These are phyloP conservation scores for Wickerhamiella azyma DNA, from an alignment of 805 yeast genomes.

Conservation along the genomic window DNA sequence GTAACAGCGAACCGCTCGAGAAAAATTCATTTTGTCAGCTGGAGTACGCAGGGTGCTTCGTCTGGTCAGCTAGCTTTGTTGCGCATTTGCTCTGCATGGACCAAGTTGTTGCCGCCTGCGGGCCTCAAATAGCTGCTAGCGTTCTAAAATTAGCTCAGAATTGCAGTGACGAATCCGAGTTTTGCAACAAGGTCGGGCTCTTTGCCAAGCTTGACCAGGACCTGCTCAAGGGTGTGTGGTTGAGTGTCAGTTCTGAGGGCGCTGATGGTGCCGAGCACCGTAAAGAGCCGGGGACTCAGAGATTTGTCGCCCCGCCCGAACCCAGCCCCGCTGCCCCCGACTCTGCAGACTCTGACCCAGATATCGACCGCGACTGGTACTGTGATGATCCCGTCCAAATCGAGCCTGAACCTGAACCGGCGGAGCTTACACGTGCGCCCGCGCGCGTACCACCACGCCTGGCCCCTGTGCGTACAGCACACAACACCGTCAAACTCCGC, in stretches of 20 bases:
- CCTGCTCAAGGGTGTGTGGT: not conserved
- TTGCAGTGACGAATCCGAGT: conserved; percentile 9
- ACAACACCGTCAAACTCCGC: not conserved
- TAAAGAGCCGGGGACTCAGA: no score
- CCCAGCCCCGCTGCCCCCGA: no score
- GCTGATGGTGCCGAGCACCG: no score
- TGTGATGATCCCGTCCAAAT: not conserved
- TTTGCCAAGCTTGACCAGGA: conserved; percentile 1
- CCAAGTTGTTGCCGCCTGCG: not conserved
- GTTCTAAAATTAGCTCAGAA: not conserved
- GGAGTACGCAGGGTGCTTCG: not conserved
- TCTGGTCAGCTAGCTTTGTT: no score
- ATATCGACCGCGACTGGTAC: not conserved
- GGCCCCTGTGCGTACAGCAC: no score
- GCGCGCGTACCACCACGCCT: no score
- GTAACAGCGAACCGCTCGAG: not conserved
- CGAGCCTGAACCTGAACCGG: not conserved
- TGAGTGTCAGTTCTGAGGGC: no score
- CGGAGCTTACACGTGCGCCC: not conserved
- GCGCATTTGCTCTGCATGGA: no score
- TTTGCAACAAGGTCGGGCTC: conserved; percentile 15
- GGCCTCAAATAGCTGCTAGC: conserved; percentile 4
- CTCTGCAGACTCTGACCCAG: not conserved
- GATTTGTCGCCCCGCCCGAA: no score
- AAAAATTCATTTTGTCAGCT: not conserved